Percentiles rank a stretch among this genome's conserved stretches.
Evolutionary conservation across 148 eudicot genomes (phyloP).

Genomic region (Polygonum aviculare): DNA sequence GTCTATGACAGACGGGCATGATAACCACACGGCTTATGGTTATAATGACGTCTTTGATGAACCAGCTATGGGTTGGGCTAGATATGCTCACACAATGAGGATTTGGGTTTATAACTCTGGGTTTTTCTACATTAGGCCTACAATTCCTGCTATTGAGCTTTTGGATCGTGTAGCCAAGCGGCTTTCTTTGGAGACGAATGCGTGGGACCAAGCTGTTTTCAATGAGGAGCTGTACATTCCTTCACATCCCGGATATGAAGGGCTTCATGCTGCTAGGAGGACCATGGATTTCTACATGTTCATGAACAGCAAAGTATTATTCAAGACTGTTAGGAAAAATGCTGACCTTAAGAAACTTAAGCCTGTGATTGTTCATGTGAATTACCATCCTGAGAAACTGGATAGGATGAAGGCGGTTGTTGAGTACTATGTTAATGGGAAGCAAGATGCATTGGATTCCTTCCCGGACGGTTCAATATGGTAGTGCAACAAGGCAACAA

Average conservation of each 20-base stretch:
- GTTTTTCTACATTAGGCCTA: conserved; percentile 84
- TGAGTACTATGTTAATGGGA: conserved; percentile 65
- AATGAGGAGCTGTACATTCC: conserved; percentile 79
- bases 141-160: conserved; percentile 84
- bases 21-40: conserved; percentile 79
- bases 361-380: conserved; percentile 80
- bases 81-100: conserved; percentile 94
- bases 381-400: conserved; percentile 87
- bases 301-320: conserved; percentile 90
- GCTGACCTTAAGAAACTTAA: conserved; percentile 52
- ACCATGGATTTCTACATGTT: conserved; percentile 78
- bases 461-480: conserved; percentile 78
- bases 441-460: conserved; percentile 61
- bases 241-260: conserved; percentile 77
- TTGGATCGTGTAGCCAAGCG: conserved; percentile 75
- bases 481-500: neutral
- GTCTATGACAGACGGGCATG: conserved; percentile 93
- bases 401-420: conserved; percentile 79
- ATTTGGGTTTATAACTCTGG: conserved; percentile 97
- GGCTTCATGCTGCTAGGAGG: conserved; percentile 81
- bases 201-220: conserved; percentile 96
- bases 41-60: conserved; percentile 84
- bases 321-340: conserved; percentile 81
- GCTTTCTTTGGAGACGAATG: conserved; percentile 35
- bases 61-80: conserved; percentile 94